Evolutionary conservation across 768 basidiomycete genomes (phyloP), one percentile per base, ranked within the genome.

Genomic region (Scleroderma bovista): DNA sequence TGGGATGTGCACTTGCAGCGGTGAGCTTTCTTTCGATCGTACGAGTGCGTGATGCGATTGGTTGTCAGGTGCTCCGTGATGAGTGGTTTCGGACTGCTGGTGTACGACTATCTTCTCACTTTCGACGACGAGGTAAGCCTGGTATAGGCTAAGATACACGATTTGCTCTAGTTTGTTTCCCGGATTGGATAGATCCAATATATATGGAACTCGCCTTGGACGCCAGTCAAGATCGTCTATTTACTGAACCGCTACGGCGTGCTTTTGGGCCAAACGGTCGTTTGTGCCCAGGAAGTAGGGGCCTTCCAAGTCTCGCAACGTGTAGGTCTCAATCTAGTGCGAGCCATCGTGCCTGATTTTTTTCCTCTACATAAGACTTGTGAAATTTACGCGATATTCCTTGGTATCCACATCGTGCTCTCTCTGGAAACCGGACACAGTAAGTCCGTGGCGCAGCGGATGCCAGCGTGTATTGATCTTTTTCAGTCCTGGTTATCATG

Each of bases 181-280:
- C 3, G 20, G 22, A 12, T 2, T 32, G 13, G 26, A 6, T 19
- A 53, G 52, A 31, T 53, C 39, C 6, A 10, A 22, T 52, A 51
- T 44, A 51, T 53, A n/a, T 53, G 52, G 52, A 52, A 34, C 8
- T 31, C 50, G 2, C 52, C 50, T 10, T 53, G 52, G 52, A 45
- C 52, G 13, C 5, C 32, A 2, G 42, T 47, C n/a, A 53, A 53
- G 37, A 20, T 22, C 15, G 20, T 46, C n/a, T 52, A 52, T 29
- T 44, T 53, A 16, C 3, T 39, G 34, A 53, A 52, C 38, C 50
- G 52, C 22, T 53, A 53, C 13, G 40, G 11, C 7, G 29, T 46
- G 11, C 37, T 53, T 13, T n/a, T 26, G 2, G 34, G 50, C 6
- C 51, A 52, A 20, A 53, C 51, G 19, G 8, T 46, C 7, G 19